Conservation (phyloP, 2,329 filamentous ascomycete species). For the Calonectria hawksworthii region DNA sequence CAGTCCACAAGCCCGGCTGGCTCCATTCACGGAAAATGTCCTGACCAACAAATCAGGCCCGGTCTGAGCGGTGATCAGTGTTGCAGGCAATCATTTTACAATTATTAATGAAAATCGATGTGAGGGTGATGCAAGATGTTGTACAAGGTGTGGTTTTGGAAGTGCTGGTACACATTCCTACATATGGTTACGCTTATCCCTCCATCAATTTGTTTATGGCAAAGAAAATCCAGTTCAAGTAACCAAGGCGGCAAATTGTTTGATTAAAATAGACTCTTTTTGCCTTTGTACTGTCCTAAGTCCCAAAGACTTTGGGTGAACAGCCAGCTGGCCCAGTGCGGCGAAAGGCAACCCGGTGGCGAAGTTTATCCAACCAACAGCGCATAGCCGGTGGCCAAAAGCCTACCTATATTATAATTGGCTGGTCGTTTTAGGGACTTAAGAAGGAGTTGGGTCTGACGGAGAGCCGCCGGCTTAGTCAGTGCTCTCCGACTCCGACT, state of each 20-base stretch:
- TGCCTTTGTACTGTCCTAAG: neutral
- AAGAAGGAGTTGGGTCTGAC: neutral
- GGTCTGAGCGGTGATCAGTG: neutral
- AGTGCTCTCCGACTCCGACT: constrained; percentile 16
- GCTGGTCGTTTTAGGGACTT: neutral
- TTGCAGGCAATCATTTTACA: neutral
- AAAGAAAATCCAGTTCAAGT: neutral
- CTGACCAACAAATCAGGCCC: neutral
- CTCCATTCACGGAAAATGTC: constrained; percentile 32
- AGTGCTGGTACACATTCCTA: neutral
- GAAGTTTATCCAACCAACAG: neutral
- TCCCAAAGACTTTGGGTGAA: neutral
- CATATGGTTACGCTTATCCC: neutral
- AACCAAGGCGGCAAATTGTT: neutral
- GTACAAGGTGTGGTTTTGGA: neutral
- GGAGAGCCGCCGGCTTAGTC: constrained; percentile 23
- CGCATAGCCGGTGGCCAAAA: neutral
- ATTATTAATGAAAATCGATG: neutral
- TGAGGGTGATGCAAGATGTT: neutral
- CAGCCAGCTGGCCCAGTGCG: neutral
- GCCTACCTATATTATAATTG: neutral
- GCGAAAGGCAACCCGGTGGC: neutral
- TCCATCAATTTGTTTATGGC: neutral
- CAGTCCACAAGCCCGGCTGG: constrained; percentile 42
- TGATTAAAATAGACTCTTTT: constrained; percentile 17